Conservation (phyloP, 2,329 filamentous ascomycete species). For the Myriosclerotinia duriaeana region DNA sequence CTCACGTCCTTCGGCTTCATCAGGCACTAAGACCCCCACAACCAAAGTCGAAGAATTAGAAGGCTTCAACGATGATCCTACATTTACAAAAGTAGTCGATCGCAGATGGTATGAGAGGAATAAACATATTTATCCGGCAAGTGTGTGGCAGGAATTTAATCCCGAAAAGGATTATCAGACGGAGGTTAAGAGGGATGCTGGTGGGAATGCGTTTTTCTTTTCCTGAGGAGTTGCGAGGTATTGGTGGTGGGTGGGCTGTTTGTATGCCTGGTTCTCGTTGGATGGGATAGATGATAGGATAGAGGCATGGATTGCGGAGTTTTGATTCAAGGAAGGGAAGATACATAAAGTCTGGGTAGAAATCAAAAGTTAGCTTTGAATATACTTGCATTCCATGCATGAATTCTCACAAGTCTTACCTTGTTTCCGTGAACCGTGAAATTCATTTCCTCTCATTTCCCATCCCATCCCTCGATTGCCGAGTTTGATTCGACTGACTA, state of each 20-base stretch:
- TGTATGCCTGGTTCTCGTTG: not conserved
- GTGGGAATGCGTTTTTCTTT: constrained; percentile 94
- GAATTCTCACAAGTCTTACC: no score
- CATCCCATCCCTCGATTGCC: not conserved
- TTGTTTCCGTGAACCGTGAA: no score
- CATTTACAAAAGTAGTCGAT: constrained; percentile 89
- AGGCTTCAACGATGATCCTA: constrained; percentile 74
- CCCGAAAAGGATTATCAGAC: constrained; percentile 80
- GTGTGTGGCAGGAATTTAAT: constrained; percentile 93
- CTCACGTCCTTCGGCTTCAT: constrained; percentile 38
- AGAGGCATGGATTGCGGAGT: not conserved
- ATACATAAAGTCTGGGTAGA: not conserved
- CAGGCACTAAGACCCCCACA: constrained; percentile 41
- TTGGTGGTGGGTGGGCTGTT: not conserved
- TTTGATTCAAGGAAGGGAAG: not conserved
- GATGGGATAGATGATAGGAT: not conserved
- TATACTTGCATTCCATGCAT: not conserved
- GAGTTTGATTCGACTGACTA: not conserved
- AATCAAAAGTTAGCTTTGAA: not conserved
- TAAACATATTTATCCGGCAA: constrained; percentile 97
- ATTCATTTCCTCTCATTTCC: not conserved
- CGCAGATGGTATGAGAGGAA: constrained; percentile 95
- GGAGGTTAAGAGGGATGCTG: constrained; percentile 75
- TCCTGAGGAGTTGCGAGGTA: constrained; percentile 41
- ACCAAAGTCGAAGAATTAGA: constrained; percentile 55